These are phyloP conservation scores for Scheffersomyces segobiensis DNA, from an alignment of 1,139 yeast species.

Conservation along the genomic window DNA sequence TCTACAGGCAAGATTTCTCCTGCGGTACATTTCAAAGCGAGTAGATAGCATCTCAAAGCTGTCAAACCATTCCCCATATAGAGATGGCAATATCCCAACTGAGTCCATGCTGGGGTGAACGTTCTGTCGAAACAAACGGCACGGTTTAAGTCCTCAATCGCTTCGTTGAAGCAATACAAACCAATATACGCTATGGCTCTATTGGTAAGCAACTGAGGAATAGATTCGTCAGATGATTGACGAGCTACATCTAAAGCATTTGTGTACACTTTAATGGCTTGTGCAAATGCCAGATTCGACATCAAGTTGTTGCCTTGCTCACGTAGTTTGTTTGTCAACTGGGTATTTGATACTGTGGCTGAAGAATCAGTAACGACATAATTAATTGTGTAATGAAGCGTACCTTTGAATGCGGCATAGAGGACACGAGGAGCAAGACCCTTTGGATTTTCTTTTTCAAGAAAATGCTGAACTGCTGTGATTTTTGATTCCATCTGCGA, in stretches of 20 bases:
- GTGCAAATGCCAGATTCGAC: conserved; percentile 39
- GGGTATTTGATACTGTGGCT: conserved; percentile 1
- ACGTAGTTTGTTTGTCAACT: conserved; percentile 23
- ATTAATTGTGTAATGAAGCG: neutral
- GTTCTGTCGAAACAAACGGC: conserved; percentile 35
- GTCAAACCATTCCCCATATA: conserved; percentile 41
- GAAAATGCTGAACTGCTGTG: neutral
- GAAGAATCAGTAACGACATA: neutral
- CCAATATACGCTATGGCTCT: conserved; percentile 48
- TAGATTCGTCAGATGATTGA: conserved; percentile 14
- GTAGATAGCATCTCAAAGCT: conserved; percentile 35
- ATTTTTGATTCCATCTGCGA: neutral
- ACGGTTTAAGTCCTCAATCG: conserved; percentile 36
- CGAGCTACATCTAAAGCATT: conserved; percentile 31
- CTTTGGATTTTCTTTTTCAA: neutral
- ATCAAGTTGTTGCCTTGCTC: conserved; percentile 47
- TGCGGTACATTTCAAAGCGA: conserved; percentile 29
- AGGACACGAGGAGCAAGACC: neutral
- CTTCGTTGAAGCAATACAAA: conserved; percentile 44
- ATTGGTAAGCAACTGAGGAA: conserved; percentile 41
- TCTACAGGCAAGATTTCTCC: conserved; percentile 35
- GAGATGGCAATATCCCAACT: conserved; percentile 46
- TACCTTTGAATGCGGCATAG: neutral
- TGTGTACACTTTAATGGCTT: conserved; percentile 43
- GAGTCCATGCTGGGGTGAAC: conserved; percentile 48